Evolutionary conservation across 179 eudicot genomes (phyloP), one percentile per base, ranked within the genome.

Genomic region (Silene vulgaris): DNA sequence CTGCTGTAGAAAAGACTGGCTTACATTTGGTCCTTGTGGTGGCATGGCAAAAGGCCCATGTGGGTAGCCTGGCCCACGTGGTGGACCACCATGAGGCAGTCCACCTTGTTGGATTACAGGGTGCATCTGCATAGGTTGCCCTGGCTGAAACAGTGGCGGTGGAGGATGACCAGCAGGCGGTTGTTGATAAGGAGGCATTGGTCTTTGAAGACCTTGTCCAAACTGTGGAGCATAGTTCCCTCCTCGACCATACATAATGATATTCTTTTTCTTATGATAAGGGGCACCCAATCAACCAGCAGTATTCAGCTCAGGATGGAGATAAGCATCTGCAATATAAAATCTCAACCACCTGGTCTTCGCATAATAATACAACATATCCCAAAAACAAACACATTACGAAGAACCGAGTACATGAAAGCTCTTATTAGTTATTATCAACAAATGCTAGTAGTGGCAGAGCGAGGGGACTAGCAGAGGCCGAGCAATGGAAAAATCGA

Each of bases 221-320:
- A 59, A 81, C 62, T 76, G 91, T 70, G 82, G 76, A 40, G 76
- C 84, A 86, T 83, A 85, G 82, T 84, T 87, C 71, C 89, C 90
- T 79, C 84, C 90, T 79, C 84, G 87, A 77, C 91, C 89, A 81
- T 92, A 88, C 97, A 92, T 92, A 78, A 60, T 16, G 13, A 72
- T 52, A 56, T 50, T 50, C n/a, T 0, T 71, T 56, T 62, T 40
- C 68, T 28, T 2, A 50, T 2, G 3, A 26, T 75, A 30, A 28
- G 20, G 70, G 20, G 2, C 23, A 19, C 57, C 26, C 8, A 1
- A 4, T 4, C 6, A 13, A 63, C 9, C 32, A 77, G 78, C 79
- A 52, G 75, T 74, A 80, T 67, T 80, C 78, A 74, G 71, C 59
- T 65, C 23, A 76, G 21, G 40, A 52, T 45, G 26, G 57, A 48